Conservation (phyloP, 441 rosid genomes). For the Adansonia grandidieri region DNA sequence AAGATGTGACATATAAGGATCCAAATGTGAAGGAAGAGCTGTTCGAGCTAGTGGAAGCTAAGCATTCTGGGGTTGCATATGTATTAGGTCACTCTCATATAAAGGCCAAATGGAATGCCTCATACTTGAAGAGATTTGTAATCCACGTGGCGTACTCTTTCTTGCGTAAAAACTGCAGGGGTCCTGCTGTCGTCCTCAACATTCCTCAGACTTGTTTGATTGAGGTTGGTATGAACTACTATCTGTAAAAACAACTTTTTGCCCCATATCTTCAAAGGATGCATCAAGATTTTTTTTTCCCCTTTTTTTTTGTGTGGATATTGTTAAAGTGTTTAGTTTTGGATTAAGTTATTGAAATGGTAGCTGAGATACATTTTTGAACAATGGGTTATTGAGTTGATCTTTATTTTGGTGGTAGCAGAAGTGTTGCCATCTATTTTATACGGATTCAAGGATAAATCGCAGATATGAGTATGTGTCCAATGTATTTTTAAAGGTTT, state of each 20-base stretch:
- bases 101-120: conserved; percentile 71
- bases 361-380: not conserved
- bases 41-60: conserved; percentile 70
- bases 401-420: not conserved
- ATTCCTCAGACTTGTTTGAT: conserved; percentile 84
- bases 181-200: conserved; percentile 70
- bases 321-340: not conserved
- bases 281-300: not conserved
- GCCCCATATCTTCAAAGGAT: not conserved
- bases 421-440: not conserved
- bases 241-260: conserved; percentile 36
- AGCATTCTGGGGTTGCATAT: conserved; percentile 73
- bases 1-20: conserved; percentile 56
- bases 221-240: conserved; percentile 87
- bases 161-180: conserved; percentile 79
- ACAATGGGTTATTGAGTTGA: conserved; percentile 2
- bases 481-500: too few relatives aligned
- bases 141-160: conserved; percentile 71
- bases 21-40: conserved; percentile 72
- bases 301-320: not conserved
- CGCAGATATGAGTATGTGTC: too few relatives aligned
- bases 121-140: conserved; percentile 66
- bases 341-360: not conserved
- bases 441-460: too few relatives aligned
- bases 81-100: conserved; percentile 69